Base-by-base conservation (phyloP, 2,329 filamentous ascomycete species). In the Botryotinia convoluta region DNA sequence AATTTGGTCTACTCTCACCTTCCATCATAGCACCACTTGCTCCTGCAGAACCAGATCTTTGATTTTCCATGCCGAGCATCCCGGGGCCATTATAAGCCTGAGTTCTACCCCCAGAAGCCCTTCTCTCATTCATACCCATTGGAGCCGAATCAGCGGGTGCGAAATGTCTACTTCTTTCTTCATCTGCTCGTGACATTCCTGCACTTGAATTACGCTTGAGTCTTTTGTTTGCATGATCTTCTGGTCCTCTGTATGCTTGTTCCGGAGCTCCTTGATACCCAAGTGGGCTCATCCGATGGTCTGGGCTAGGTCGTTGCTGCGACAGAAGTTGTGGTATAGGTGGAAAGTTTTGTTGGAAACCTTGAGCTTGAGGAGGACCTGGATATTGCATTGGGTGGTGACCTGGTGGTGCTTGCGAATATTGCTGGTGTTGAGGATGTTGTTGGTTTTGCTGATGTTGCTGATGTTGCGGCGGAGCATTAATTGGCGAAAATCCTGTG, bases 401-500 rank as follows among this genome's bases (percentile, higher is more conserved):
- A 42, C 39, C 68, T 45, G 16, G 29, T n/a, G 48, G 26, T 59
- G n/a, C 44, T 39, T 45, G 62, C 29, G 62, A n/a, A 35, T n/a
- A 32, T n/a, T 39, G 14, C 44, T 71, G 48, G 7, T 48, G 61
- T 35, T 65, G 59, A 14, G 69, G 60, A 48, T 48, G 20, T 22
- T 26, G 44, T 45, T 45, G 44, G 18, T 45, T 18, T 26, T 39
- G 12, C 54, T 71, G 45, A 12, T 45, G 60, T 18, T 37, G 18
- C 54, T 62, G 45, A 6, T 44, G 59, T 44, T 68, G 60, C 22
- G 62, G 62, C 16, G 20, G 62, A n/a, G 70, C 72, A 68, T 76
- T 76, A 7, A 76, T 73, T 9, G 75, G 73, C 4, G 73, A 73
- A 51, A 77, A 76, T 16, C 72, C 68, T 18, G 64, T 51, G 10